Conservation (phyloP, 257 asterid genomes). For the Leonotis leonurus region DNA sequence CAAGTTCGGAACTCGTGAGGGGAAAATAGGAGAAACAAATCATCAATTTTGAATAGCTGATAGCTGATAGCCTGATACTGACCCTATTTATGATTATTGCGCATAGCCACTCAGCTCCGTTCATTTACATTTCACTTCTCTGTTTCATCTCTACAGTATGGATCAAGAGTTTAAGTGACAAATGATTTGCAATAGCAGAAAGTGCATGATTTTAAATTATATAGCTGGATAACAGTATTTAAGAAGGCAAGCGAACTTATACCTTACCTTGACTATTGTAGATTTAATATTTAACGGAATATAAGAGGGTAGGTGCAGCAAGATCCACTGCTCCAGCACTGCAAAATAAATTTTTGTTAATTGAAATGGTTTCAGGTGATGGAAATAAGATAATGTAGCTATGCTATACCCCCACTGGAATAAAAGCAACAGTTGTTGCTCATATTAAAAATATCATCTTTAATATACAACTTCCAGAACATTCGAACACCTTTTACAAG, state of each 20-base stretch:
- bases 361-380: not conserved
- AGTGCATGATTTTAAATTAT: not conserved
- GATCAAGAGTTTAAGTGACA: not conserved
- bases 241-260: conserved; percentile 4
- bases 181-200: not conserved
- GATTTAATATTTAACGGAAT: conserved; percentile 49
- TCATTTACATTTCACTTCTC: conserved; percentile 11
- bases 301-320: conserved; percentile 97
- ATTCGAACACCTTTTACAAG: not conserved
- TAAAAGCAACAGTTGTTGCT: not conserved
- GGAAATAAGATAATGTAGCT: not conserved
- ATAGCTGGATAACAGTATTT: not conserved
- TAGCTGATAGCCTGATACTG: no score
- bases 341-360: conserved; percentile 24
- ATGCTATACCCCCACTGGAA: not conserved
- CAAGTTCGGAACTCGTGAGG: not conserved
- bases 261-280: conserved; percentile 54
- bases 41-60: not conserved
- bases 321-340: conserved; percentile 96
- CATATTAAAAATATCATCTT: not conserved
- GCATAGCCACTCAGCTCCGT: not conserved
- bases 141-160: not conserved
- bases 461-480: not conserved
- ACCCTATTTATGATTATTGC: not conserved
- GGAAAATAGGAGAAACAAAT: not conserved